A percentile compares a stretch with the other conserved stretches of the same genome.
phyloP scores from a whole-genome alignment of 192 early-diverging fungal species.

The Lunasporangiospora selenospora region DNA sequence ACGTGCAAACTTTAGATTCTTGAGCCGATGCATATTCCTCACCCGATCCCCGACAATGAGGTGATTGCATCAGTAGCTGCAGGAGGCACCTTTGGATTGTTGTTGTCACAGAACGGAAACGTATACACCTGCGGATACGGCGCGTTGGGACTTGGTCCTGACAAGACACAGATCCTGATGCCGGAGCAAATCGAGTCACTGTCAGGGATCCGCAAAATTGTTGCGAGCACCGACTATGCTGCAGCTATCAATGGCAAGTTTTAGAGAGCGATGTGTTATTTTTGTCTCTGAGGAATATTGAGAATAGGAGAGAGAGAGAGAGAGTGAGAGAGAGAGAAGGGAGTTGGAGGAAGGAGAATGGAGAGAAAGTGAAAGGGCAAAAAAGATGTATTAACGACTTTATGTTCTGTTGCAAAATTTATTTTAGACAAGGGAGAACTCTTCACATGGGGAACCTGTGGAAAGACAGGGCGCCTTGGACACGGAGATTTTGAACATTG shows the following conservation, averaged over 20 bases:
- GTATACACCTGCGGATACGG: slow-evolving; percentile 75
- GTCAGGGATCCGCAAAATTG: slow-evolving; percentile 48
- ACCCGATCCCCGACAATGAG: slow-evolving; percentile 40
- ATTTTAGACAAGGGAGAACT: slow-evolving; percentile 33
- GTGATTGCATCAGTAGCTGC: slow-evolving; percentile 63
- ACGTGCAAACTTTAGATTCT: slow-evolving; percentile 64
- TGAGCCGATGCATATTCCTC: slow-evolving; percentile 58
- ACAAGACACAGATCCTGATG: slow-evolving; percentile 52
- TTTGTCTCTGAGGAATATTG: too few species aligned
- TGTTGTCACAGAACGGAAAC: slow-evolving; percentile 53
- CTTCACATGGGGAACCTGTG: slow-evolving; percentile 44
- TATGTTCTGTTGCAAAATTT: too few species aligned
- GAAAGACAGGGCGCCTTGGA: slow-evolving; percentile 32
- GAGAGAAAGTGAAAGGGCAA: too few species aligned
- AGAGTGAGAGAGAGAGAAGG: too few species aligned
- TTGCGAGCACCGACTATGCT: slow-evolving; percentile 70
- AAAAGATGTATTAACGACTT: too few species aligned
- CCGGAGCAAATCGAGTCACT: slow-evolving; percentile 50
- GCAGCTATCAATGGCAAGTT: slow-evolving; percentile 57
- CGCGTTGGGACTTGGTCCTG: slow-evolving; percentile 61
- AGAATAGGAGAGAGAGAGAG: too few species aligned
- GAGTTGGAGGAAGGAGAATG: too few species aligned
- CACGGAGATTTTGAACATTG: slow-evolving; percentile 35
- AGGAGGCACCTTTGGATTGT: slow-evolving; percentile 66
- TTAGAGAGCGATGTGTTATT: too few species aligned